Evolutionary conservation across 306 rosid species (phyloP), one percentile per base, ranked within the genome.

Genomic region (Acacia melanoxylon): DNA sequence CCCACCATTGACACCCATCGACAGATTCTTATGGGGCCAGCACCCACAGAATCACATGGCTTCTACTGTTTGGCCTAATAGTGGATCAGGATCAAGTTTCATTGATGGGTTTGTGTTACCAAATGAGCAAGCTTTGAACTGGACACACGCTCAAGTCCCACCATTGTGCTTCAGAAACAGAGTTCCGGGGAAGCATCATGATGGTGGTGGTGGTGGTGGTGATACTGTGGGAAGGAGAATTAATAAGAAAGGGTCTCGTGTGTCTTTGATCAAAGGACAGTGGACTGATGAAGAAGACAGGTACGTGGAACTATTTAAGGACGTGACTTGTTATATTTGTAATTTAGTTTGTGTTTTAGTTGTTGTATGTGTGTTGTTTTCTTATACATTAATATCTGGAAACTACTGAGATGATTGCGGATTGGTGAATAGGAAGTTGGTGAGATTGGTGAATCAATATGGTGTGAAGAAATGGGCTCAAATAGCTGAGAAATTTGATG

Each of bases 221-320:
- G 84, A 82, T 33, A 76, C 29, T 10, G 75, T 65, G 35, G 87
- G 88, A 46, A 87, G 90, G 77, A 93, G 74, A 81, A 11, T 10
- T 12, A 73, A 75, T 56, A 87, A 83, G 75, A 91, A 85, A 76
- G 82, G 80, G 71, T 68, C 82, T 68, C 48, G 79, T 41, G 72
- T 81, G 24, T 74, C 83, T 51, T 74, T 91, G 75, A 91, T 93
- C 83, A 95, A 93, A 86, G 98, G 99, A 19, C 96, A 93, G 41
- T 95, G 98, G 99, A 89, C 89, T 19, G 90, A 89, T 3, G 97
- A 92, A 80, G 99, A 95, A 86, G 98, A 95, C 85, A 95, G 91
- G 99, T 93, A 42, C 1, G 7, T n/a, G 13, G 1, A 70, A 44
- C 35, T 67, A 48, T 48, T 65, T 42, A 8, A 79, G 16, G 41